phyloP scores from a whole-genome alignment of 2,329 filamentous ascomycete species.

The Lasiodiplodia gonubiensis region DNA sequence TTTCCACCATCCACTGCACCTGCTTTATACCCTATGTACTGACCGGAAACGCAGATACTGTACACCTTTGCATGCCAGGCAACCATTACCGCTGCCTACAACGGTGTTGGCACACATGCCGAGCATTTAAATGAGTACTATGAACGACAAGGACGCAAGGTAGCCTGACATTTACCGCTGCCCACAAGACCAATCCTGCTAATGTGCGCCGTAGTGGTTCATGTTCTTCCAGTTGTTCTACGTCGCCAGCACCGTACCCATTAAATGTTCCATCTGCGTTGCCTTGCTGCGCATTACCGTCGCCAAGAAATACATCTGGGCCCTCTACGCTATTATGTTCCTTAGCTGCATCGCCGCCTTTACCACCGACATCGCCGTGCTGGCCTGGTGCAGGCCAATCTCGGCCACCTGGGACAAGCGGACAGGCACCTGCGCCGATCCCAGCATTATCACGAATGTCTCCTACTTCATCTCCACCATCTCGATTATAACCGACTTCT shows the following conservation, averaged over 20 bases:
- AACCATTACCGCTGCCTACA: neutral
- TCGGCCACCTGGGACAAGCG: slow-evolving; percentile 26
- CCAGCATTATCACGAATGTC: slow-evolving; percentile 36
- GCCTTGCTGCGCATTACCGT: slow-evolving; percentile 11
- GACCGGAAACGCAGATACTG: too few species aligned
- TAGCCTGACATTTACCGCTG: neutral
- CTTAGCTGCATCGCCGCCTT: neutral
- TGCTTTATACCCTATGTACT: neutral
- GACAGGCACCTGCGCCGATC: neutral
- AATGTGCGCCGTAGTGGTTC: neutral
- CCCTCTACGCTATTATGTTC: neutral
- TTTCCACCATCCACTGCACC: neutral
- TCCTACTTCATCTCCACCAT: slow-evolving; percentile 44
- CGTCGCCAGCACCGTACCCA: neutral
- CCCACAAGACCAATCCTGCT: neutral
- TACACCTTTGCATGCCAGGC: too few species aligned
- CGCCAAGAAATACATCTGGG: neutral
- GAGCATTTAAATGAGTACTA: neutral
- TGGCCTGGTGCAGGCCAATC: slow-evolving; percentile 25
- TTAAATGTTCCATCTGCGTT: slow-evolving; percentile 21
- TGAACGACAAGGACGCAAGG: neutral
- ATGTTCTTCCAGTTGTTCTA: slow-evolving; percentile 5
- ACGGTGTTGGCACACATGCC: neutral
- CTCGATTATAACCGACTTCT: slow-evolving; percentile 40
- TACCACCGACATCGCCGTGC: slow-evolving; percentile 3